These are phyloP conservation scores for Vanderwaltozyma tropicalis DNA, from an alignment of 805 yeast genomes.

Conservation along the genomic window DNA sequence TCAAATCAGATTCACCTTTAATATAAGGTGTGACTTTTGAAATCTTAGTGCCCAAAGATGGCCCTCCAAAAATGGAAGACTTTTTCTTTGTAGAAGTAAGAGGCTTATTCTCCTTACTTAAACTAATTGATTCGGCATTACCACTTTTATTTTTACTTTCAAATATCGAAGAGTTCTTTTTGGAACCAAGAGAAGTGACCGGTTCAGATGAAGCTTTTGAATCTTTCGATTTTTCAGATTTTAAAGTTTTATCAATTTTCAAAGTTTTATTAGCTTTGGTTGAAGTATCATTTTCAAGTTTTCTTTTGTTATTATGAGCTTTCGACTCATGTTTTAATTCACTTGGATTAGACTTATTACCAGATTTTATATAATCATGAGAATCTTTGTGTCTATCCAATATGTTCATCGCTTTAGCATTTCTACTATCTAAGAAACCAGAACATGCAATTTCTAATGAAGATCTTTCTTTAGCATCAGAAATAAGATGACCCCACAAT, in stretches of 20 bases:
- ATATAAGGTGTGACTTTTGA: constrained; percentile 7
- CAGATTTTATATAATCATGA: not conserved
- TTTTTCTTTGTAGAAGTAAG: constrained; percentile 16
- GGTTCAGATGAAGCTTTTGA: too few relatives aligned
- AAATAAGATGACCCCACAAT: constrained; percentile 64
- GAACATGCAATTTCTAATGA: constrained; percentile 21
- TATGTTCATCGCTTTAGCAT: constrained; percentile 9
- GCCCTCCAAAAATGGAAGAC: constrained; percentile 26
- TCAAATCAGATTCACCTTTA: constrained; percentile 11
- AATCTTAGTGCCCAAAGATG: constrained; percentile 7
- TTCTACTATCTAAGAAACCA: constrained; percentile 17
- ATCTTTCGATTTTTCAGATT: too few relatives aligned
- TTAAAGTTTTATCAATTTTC: constrained; percentile 1
- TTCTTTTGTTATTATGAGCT: constrained; percentile 3
- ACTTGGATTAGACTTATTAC: not conserved
- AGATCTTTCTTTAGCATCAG: constrained; percentile 49
- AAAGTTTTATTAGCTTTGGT: constrained; percentile 2
- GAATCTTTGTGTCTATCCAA: constrained; percentile 9
- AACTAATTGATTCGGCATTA: not conserved
- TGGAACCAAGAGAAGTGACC: too few relatives aligned
- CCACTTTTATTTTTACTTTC: not conserved
- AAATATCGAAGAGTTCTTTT: too few relatives aligned
- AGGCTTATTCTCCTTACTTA: not conserved
- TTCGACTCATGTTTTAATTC: not conserved
- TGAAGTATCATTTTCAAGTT: constrained; percentile 1